Conservation (phyloP, 257 asterid genomes). For the Gentiana dahurica region DNA sequence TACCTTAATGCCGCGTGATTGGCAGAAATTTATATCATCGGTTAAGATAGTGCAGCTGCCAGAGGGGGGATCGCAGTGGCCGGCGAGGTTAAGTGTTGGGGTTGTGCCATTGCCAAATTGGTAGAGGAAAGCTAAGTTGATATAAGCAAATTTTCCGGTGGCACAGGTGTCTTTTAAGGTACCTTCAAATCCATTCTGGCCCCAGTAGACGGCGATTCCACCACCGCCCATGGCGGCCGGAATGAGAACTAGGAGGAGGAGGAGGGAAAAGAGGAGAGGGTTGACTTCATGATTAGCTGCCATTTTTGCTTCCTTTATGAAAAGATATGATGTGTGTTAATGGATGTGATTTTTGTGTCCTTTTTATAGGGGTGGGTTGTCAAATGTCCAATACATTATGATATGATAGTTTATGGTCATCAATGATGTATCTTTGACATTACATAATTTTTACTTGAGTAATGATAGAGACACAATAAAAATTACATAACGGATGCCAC, state of each 20-base stretch:
- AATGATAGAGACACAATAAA: no score
- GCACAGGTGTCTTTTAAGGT: conserved; percentile 58
- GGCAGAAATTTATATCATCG: conserved; percentile 39
- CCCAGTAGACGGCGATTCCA: conserved; percentile 69
- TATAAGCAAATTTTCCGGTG: conserved; percentile 39
- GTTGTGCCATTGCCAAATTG: conserved; percentile 50
- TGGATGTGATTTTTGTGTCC: no score
- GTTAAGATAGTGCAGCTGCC: conserved; percentile 31
- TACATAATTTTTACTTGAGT: no score
- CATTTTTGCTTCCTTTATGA: conserved; percentile 15
- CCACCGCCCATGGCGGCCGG: conserved; percentile 11
- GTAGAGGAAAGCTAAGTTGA: conserved; percentile 57
- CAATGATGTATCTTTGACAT: no score
- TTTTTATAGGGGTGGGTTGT: no score
- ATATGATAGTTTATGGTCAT: no score
- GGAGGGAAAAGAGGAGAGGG: conserved; percentile 1
- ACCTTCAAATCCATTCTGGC: conserved; percentile 72
- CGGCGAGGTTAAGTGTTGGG: conserved; percentile 66
- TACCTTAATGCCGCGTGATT: conserved; percentile 33
- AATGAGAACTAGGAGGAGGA: not conserved
- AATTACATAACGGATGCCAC: no score
- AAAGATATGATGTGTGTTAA: not conserved
- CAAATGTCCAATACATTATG: no score
- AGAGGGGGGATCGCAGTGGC: conserved; percentile 59
- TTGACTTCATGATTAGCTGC: not conserved